phyloP scores from a whole-genome alignment of 2,329 filamentous ascomycete species.

The Lachnellula hyalina region DNA sequence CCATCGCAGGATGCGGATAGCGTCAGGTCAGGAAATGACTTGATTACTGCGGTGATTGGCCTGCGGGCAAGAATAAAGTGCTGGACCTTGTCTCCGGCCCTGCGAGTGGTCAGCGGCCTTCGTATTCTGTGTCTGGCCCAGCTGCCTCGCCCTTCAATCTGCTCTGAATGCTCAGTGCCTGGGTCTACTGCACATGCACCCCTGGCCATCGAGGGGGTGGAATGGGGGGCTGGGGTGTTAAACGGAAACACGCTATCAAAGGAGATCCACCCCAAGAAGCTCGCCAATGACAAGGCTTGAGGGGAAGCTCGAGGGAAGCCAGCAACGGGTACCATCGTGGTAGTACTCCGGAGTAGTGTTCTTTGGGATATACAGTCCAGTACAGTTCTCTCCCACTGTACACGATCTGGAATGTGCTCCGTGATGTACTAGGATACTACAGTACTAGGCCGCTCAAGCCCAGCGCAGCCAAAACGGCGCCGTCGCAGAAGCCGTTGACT shows the following conservation, averaged over 20 bases:
- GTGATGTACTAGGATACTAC: background rate
- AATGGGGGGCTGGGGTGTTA: constrained; percentile 4
- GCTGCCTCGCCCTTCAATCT: background rate
- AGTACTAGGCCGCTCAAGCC: background rate
- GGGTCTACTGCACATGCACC: background rate
- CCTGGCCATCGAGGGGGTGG: background rate
- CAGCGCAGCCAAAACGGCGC: background rate
- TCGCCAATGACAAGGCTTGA: background rate
- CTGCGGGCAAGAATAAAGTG: constrained; percentile 4
- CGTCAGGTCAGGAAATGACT: constrained; percentile 6
- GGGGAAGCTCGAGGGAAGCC: background rate
- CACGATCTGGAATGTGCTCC: too few species aligned
- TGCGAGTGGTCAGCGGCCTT: background rate
- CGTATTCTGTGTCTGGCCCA: background rate
- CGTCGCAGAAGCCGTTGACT: background rate
- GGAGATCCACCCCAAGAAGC: background rate
- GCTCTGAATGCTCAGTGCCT: background rate
- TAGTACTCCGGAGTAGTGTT: background rate
- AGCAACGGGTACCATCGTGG: background rate
- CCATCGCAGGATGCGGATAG: background rate
- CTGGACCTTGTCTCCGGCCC: background rate
- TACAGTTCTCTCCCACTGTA: background rate
- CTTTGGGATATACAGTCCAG: background rate
- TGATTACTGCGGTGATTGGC: constrained; percentile 10
- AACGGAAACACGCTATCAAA: constrained; percentile 16